A percentile compares a stretch with the other conserved stretches of the same genome.
Evolutionary conservation across 176 grass and related monocot species (phyloP).

Genomic region (Oryza officinalis): DNA sequence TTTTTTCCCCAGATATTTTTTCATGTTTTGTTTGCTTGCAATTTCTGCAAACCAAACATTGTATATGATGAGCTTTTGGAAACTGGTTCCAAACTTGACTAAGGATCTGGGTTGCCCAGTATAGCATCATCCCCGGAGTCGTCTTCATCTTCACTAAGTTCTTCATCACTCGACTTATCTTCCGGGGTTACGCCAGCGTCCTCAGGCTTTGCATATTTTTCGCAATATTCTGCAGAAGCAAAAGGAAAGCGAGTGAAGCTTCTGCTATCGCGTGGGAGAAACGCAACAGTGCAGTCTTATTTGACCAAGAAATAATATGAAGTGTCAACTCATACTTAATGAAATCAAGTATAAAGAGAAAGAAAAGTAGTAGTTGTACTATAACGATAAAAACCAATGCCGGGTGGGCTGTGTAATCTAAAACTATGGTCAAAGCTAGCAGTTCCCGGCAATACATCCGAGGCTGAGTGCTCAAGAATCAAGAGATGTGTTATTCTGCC

Average conservation of each 20-base stretch:
- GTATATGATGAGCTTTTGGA: constrained; percentile 26
- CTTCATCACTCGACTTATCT: constrained; percentile 79
- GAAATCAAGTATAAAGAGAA: neutral
- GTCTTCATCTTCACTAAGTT: constrained; percentile 77
- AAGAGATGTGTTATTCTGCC: neutral
- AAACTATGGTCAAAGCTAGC: neutral
- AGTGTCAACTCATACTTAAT: neutral
- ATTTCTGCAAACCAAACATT: constrained; percentile 52
- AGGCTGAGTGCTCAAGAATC: neutral
- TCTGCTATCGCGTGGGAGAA: neutral
- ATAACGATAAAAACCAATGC: neutral
- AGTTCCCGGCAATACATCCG: neutral
- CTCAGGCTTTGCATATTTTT: constrained; percentile 82
- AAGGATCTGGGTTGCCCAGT: constrained; percentile 80
- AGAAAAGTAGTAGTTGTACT: neutral
- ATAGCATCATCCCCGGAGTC: constrained; percentile 66
- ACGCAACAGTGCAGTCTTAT: neutral
- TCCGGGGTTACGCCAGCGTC: constrained; percentile 63
- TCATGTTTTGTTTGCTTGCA: constrained; percentile 36
- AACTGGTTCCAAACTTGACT: constrained; percentile 30
- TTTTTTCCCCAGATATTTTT: constrained; percentile 24
- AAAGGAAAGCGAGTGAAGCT: constrained; percentile 18
- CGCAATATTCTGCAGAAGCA: constrained; percentile 63
- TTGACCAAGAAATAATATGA: neutral
- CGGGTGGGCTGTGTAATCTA: neutral